Evolutionary conservation across 768 basidiomycete genomes (phyloP).

Genomic region (Psilocybe subaeruginosa): DNA sequence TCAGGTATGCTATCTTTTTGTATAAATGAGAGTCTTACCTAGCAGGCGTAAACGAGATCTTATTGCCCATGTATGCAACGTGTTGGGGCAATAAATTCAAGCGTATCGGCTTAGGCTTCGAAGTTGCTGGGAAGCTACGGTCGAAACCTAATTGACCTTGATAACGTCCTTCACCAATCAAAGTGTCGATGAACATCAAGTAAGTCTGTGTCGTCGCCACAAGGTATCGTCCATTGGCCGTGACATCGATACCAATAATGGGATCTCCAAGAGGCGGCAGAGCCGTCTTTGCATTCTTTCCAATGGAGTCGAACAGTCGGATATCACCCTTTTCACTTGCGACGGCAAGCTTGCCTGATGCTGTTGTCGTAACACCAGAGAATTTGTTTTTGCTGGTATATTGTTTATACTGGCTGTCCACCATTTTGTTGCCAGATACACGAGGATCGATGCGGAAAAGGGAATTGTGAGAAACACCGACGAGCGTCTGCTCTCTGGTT

Average conservation of each 20-base stretch:
- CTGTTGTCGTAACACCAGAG: constrained; percentile 90
- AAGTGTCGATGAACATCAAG: constrained; percentile 90
- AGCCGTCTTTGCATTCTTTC: constrained; percentile 99
- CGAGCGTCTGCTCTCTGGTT: constrained; percentile 88
- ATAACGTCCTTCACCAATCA: constrained; percentile 90
- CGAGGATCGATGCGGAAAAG: constrained; percentile 98
- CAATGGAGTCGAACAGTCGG: constrained; percentile 91
- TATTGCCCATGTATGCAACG: constrained; percentile 90
- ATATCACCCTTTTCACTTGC: constrained; percentile 98
- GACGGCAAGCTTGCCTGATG: constrained; percentile 84
- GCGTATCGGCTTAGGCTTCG: constrained; percentile 90
- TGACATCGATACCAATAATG: constrained; percentile 92
- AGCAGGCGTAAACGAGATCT: constrained; percentile 91
- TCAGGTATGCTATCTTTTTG: constrained; percentile 4
- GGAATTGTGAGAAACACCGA: constrained; percentile 92
- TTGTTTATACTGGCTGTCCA: constrained; percentile 94
- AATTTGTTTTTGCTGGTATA: constrained; percentile 96
- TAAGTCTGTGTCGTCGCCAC: constrained; percentile 96
- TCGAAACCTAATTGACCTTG: constrained; percentile 88
- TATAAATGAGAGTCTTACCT: constrained; percentile 49
- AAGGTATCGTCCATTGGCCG: constrained; percentile 91
- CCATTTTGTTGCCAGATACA: constrained; percentile 88
- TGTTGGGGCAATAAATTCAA: constrained; percentile 91
- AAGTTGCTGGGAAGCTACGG: constrained; percentile 90
- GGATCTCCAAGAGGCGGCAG: constrained; percentile 94